Base-by-base conservation (phyloP, 2,329 filamentous ascomycete genomes). In the Daldinia eschscholtzii region DNA sequence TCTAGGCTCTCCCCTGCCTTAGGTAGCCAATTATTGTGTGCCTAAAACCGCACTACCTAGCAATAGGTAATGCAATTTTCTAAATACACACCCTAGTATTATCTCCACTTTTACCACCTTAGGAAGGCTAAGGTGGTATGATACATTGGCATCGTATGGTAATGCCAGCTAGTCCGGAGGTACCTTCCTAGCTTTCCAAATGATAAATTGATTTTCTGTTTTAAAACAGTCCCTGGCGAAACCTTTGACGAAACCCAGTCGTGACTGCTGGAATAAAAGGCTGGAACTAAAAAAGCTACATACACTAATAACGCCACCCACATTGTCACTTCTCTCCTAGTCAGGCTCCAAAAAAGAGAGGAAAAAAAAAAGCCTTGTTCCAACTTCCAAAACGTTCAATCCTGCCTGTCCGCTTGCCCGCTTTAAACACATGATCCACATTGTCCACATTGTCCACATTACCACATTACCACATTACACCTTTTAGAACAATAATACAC, bases 231-330 rank as follows among this genome's bases (percentile, higher is more conserved):
- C 35, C 55, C 55, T 42, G 2, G 39, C 23, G 4, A 42, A 57
- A 30, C 37, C 20, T 23, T 41, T 42, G 33, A 57, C 18, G 39
- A 65, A 65, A 66, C 59, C 63, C 28, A 57, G 62, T 69, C 56
- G 50, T 57, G 50, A 62, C 52, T 39, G n/a, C 30, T 37, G 9
- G 20, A 35, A 55, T 55, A 37, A 39, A 37, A 39, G 23, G 48
- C 33, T 35, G 20, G 20, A 35, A 23, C 18, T 33, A 15, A 39
- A 15, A 9, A 46, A 58, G 33, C 59, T 60, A 57, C 50, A 50
- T 60, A 30, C 46, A 44, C 30, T 4, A 9, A 23, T 55, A 35
- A 55, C 52, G 52, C 46, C 52, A 55, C 52, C n/a, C 1, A 13
- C 10, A 39, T 55, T 18, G 18, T 55, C 52, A 30, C 33, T 37